Evolutionary conservation across 768 basidiomycete species (phyloP).

Genomic region (Lentinus tigrinus): DNA sequence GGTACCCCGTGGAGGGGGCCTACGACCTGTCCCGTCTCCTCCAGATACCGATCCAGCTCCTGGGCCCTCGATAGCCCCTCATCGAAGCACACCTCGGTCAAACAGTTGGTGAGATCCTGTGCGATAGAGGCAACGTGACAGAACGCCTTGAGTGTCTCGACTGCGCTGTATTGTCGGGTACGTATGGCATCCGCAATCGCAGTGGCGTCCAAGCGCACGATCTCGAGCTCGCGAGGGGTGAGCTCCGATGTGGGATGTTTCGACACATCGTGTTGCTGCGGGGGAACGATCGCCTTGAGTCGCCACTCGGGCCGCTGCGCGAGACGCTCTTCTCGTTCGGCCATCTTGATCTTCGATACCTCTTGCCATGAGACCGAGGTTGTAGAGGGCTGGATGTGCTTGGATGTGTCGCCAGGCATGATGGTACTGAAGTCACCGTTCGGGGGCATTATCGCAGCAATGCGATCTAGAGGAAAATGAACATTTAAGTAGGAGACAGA

Average conservation of each 20-base stretch:
- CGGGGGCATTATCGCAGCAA: conserved; percentile 14
- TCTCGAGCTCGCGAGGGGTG: conserved; percentile 29
- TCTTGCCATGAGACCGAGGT: conserved; percentile 5
- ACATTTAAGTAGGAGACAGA: conserved; percentile 15
- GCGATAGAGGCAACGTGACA: conserved; percentile 43
- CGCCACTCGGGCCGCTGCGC: conserved; percentile 28
- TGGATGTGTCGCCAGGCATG: conserved; percentile 4
- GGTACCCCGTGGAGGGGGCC: conserved; percentile 84
- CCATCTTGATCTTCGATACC: conserved; percentile 23
- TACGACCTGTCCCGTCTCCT: conserved; percentile 51
- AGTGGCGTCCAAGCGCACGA: conserved; percentile 36
- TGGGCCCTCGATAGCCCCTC: conserved; percentile 62
- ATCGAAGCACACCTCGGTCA: conserved; percentile 81
- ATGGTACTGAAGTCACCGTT: conserved; percentile 13
- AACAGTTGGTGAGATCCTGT: conserved; percentile 69
- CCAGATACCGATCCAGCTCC: conserved; percentile 66
- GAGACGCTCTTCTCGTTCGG: conserved; percentile 28
- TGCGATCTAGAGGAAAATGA: background rate
- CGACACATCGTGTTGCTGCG: conserved; percentile 28
- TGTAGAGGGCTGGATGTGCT: conserved; percentile 1
- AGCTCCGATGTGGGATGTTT: conserved; percentile 28
- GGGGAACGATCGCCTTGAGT: conserved; percentile 18
- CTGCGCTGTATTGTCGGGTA: conserved; percentile 30
- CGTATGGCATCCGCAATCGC: conserved; percentile 28
- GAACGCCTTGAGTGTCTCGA: conserved; percentile 36